Evolutionary conservation across 2,329 filamentous ascomycete species (phyloP), one percentile per base, ranked within the genome.

Genomic region (Talaromyces sp.): DNA sequence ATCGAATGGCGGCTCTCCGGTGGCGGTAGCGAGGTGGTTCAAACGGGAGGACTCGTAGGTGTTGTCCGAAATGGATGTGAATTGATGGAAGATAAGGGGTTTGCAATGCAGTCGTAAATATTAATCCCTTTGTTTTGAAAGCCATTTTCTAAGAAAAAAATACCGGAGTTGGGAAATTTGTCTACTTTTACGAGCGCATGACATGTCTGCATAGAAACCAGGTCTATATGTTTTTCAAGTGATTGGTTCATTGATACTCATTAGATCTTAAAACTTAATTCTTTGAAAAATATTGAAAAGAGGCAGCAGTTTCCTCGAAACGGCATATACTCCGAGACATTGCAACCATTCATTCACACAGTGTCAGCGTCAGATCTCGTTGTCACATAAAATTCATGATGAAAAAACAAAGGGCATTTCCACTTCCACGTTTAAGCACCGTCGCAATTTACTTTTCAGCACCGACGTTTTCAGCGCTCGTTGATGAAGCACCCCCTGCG

Each of bases 21-120:
- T 50, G 94, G 94, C 24, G 92, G 90, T 1, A 92, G 87, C 61
- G 94, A 99, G 77, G 79, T 81, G 6, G 85, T 99, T 61, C 94
- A 99, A 79, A 97, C 94, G 0, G 93, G 94, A 7, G 94, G 92
- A 0, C 81, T 97, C 52, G 91, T 97, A 11, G 94, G 93, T 1
- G 90, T 96, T 5, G 85, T 99, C 48, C 83, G 94, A 63, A 89
- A 85, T 59, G 94, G 94, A 0, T 92, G 91, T 31, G 93, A 96
- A 73, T 77, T 97, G 62, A 83, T 86, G 78, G 79, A 74, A 12
- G 72, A 73, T 57, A 76, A 71, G 63, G 72, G 43, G 12, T 19
- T 60, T 7, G 17, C 58, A 24, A 62, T 62, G 61, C 54, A 62
- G 12, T 51, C 58, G 26, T 62, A 27, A 62, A 10, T 41, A 50